Evolutionary conservation across 2,329 filamentous ascomycete genomes (phyloP).

Genomic region (Fusarium fujikuroi): DNA sequence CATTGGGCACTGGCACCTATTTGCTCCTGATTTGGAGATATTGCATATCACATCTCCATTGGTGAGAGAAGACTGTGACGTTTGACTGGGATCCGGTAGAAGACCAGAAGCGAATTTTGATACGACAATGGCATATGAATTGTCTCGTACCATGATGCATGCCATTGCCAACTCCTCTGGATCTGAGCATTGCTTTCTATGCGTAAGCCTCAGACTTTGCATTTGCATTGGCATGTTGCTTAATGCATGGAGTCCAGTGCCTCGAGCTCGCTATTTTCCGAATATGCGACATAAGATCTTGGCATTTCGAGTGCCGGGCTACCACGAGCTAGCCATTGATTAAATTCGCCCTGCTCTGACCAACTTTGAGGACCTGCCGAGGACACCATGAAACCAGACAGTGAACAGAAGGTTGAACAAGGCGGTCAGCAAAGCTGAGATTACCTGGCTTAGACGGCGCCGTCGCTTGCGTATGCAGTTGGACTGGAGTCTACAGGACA

Average conservation of each 20-base stretch:
- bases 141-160: slow-evolving; percentile 6
- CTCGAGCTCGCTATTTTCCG: slow-evolving; percentile 7
- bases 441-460: slow-evolving; percentile 28
- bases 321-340: slow-evolving; percentile 6
- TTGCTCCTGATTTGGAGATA: neutral
- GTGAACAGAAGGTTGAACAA: slow-evolving; percentile 5
- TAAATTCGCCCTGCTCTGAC: slow-evolving; percentile 25
- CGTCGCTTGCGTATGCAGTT: slow-evolving; percentile 32
- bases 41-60: slow-evolving; percentile 12
- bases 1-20: slow-evolving; percentile 28
- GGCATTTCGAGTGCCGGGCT: slow-evolving; percentile 11
- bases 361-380: neutral
- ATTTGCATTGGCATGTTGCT: slow-evolving; percentile 12
- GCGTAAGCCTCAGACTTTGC: slow-evolving; percentile 5
- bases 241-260: slow-evolving; percentile 8
- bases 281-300: slow-evolving; percentile 15
- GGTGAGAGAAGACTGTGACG: slow-evolving; percentile 18
- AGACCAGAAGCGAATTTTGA: slow-evolving; percentile 1
- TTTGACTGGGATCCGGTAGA: neutral
- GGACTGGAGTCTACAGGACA: slow-evolving; percentile 22
- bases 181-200: neutral
- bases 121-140: slow-evolving; percentile 24
- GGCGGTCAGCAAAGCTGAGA: slow-evolving; percentile 34
- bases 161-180: neutral
- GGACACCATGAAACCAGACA: slow-evolving; percentile 2